Base-by-base conservation (phyloP, 2,329 filamentous ascomycete genomes). In the Nemania sp. region DNA sequence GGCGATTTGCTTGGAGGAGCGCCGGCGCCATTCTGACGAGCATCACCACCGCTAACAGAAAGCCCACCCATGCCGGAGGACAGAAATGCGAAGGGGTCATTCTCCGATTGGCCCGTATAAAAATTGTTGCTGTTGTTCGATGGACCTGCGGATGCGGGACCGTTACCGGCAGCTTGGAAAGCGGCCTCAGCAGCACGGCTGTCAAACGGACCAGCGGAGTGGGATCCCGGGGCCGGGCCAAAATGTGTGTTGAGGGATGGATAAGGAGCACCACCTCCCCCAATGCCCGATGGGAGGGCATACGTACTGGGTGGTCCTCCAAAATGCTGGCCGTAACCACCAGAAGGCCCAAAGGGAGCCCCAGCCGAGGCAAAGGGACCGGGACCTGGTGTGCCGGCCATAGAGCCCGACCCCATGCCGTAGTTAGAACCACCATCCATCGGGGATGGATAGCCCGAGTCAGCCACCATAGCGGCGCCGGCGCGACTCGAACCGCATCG, bases 401-500 rank as follows among this genome's bases (percentile, higher is more conserved):
- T 97, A n/a, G 92, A 94, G 63, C 89, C 92, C 67, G 93, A 92
- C 61, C 90, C 92, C 92, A 97, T 96, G 74, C 90, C 89, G 77
- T 95, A 97, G 77, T 89, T 90, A 32, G 92, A 92, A 1, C 92
- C 88, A 56, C 92, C 90, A 70, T 97, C 94, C 92, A 98, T 97
- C 22, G 93, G 91, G 11, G 93, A 94, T 15, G 93, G 92, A 82
- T 96, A 97, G 51, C 93, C 93, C 45, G 94, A 95, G 80, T 98
- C 96, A 32, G 95, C 95, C 66, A 98, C 93, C 58, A 99, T 93
- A 18, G 95, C 94, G 67, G 96, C 96, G 70, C 93, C 93, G 69
- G 95, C 95, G 75, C 96, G 93, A 80, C 94, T 97, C 61, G 95
- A 96, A 79, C 96, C 96, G 79, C 96, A 99, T 68, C 96, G 93